A percentile compares a stretch with the other conserved stretches of the same genome.
phyloP scores from a whole-genome alignment of 306 rosid species.

The Alnus glutinosa region DNA sequence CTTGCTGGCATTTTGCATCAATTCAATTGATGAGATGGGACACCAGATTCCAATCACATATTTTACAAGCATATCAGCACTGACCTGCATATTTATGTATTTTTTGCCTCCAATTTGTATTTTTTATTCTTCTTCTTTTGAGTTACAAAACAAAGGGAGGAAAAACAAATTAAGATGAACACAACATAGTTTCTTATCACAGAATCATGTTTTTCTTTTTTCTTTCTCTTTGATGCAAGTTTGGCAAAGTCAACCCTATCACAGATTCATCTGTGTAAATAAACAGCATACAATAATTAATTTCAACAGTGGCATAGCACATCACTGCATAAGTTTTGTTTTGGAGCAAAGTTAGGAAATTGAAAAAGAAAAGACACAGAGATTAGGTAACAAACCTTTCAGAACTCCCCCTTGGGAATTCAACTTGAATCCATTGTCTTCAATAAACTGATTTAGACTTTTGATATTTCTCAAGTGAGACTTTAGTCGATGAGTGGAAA shows the following conservation, averaged over 20 bases:
- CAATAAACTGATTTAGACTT: slow-evolving; percentile 71
- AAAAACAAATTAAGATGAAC: too few species aligned
- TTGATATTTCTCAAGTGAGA: slow-evolving; percentile 67
- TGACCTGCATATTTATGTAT: not conserved
- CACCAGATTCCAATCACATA: not conserved
- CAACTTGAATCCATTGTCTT: slow-evolving; percentile 71
- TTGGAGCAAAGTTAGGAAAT: not conserved
- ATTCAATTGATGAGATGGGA: not conserved
- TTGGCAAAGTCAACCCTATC: too few species aligned
- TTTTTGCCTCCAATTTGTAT: not conserved
- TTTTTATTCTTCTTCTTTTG: too few species aligned
- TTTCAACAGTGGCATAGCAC: not conserved
- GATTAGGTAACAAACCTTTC: slow-evolving; percentile 60
- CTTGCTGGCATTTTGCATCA: not conserved
- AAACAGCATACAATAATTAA: not conserved
- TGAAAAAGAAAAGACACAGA: slow-evolving; percentile 16
- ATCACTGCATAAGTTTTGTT: slow-evolving; percentile 2
- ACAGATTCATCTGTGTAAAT: not conserved
- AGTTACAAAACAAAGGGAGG: too few species aligned
- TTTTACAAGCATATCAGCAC: not conserved
- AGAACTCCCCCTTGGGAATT: slow-evolving; percentile 90
- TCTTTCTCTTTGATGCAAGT: too few species aligned
- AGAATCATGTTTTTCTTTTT: too few species aligned
- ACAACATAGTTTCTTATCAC: too few species aligned
- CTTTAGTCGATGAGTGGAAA: slow-evolving; percentile 78